Evolutionary conservation across 2,329 filamentous ascomycete species (phyloP).

Genomic region (Arthrobotrys sinensis): DNA sequence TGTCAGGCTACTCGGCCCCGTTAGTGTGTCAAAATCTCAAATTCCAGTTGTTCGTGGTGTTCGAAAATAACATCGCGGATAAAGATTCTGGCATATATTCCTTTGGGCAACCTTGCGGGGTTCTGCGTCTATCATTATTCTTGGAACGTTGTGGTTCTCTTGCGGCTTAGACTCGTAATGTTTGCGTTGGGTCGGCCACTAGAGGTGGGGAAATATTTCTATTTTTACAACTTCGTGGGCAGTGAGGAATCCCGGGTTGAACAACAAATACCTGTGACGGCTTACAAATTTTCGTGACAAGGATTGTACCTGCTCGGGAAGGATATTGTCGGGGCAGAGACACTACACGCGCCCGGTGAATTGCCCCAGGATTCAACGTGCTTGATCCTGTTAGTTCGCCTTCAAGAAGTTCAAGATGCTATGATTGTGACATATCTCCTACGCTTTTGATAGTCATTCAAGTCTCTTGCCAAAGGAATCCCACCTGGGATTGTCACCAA

Average conservation of each 20-base stretch:
- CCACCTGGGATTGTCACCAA: constrained; percentile 34
- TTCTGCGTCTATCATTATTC: constrained; percentile 45
- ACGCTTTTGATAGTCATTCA: not conserved
- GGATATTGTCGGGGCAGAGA: not conserved
- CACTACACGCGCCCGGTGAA: not conserved
- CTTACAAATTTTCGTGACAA: constrained; percentile 60
- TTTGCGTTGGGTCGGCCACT: constrained; percentile 29
- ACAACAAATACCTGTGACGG: constrained; percentile 56
- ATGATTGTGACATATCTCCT: constrained; percentile 28
- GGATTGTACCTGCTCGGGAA: constrained; percentile 43
- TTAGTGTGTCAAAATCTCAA: constrained; percentile 54
- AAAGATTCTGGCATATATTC: constrained; percentile 31
- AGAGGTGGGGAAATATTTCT: constrained; percentile 47
- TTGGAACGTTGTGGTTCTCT: constrained; percentile 45
- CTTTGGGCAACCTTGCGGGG: constrained; percentile 41
- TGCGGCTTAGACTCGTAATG: constrained; percentile 55
- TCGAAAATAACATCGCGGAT: constrained; percentile 46
- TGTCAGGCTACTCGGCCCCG: constrained; percentile 18
- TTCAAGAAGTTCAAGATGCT: not conserved
- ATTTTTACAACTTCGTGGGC: constrained; percentile 47
- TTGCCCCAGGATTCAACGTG: constrained; percentile 6
- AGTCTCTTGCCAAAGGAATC: constrained; percentile 2
- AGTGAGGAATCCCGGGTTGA: constrained; percentile 34
- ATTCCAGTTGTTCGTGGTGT: constrained; percentile 29
- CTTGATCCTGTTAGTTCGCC: constrained; percentile 4